Evolutionary conservation across 208 protist genomes (phyloP).

Genomic region (Trypanosoma boissoni): DNA sequence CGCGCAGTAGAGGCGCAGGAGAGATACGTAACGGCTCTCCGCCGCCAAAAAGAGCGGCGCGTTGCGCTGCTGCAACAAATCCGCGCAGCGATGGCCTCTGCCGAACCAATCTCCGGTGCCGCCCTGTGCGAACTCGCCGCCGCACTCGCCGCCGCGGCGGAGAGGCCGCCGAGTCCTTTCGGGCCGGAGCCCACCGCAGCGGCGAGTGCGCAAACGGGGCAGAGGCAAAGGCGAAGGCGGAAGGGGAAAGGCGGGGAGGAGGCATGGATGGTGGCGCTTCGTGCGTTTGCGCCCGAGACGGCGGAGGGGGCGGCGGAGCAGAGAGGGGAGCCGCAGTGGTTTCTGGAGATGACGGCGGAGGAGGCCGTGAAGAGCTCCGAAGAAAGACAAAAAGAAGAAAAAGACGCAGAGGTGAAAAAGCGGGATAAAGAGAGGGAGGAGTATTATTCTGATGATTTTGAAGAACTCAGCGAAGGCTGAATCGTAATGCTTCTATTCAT

Average conservation of each 20-base stretch:
- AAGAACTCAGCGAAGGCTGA: constrained; percentile 25
- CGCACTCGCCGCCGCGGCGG: neutral
- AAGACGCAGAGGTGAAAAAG: neutral
- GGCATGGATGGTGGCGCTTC: no score
- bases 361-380: no score
- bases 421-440: constrained; percentile 7
- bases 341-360: no score
- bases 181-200: no score
- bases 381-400: neutral
- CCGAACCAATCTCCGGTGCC: constrained; percentile 15
- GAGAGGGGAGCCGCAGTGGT: no score
- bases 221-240: no score
- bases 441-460: constrained; percentile 56
- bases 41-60: constrained; percentile 18
- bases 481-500: neutral
- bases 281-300: no score
- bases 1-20: constrained; percentile 33
- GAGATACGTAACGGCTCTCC: constrained; percentile 20
- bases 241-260: no score
- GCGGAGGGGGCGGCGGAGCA: no score
- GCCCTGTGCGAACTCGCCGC: constrained; percentile 19
- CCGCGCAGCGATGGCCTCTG: constrained; percentile 11
- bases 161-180: no score
- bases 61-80: constrained; percentile 28
- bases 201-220: no score